Evolutionary conservation across 495 filamentous ascomycete genomes (phyloP), one percentile per base, ranked within the genome.

Genomic region (Aspergillus leporis): DNA sequence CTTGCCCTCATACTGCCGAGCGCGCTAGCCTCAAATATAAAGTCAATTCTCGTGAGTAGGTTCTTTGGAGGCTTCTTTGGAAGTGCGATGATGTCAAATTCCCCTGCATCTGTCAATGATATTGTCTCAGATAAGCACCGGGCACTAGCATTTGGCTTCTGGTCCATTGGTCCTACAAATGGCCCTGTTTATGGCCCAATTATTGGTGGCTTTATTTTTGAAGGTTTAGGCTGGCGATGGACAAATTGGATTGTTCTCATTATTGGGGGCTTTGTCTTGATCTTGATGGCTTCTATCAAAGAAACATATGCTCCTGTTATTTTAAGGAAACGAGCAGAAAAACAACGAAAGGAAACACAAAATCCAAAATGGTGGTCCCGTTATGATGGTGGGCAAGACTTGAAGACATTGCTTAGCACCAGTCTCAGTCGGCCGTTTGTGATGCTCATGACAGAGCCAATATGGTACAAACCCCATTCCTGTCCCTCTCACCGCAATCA

Each of bases 211-310:
- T 91, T 92, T 63, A 81, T 89, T 0, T 72, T 63, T 31, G 64
- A 77, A 60, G 85, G 88, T 66, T 78, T 91, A 19, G 90, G 90
- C 6, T 96, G 91, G 91, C 70, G 89, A 41, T 93, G 90, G 89
- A 86, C 83, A 4, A 90, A 88, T 68, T 95, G 91, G 90, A 70
- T 95, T n/a, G 83, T 88, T 8, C 70, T 93, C 41, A 91, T 93
- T 38, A 70, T 87, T 4, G 75, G 79, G 0, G 87, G 83, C 3
- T 75, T 79, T 0, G 81, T 81, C 0, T 76, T 82, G 19, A 16
- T 78, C 18, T 63, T 81, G 19, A 53, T 59, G 74, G 83, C 51
- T 13, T 55, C 77, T 28, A 67, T 83, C 51, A 76, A 78, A 1
- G 82, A 85, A 62, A 82, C 81, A 0, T 85, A 83, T 58, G 68